phyloP scores from a whole-genome alignment of 1,284 basidiomycete genomes.

The Tetrapyrgos nigripes region DNA sequence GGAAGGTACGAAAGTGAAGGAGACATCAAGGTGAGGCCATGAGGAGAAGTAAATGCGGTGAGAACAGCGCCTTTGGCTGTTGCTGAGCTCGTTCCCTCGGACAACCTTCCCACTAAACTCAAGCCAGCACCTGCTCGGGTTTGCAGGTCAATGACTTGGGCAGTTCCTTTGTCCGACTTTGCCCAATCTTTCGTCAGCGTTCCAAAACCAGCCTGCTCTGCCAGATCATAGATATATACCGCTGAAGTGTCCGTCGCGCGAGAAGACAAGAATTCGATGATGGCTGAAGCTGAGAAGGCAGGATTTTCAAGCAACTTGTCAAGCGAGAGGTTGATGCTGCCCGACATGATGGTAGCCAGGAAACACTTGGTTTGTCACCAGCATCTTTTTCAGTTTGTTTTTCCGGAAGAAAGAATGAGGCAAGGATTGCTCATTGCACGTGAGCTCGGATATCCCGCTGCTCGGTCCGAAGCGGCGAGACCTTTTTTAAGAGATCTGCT shows the following conservation, averaged over 20 bases:
- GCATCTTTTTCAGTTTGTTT: neutral
- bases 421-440: neutral
- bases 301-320: slow-evolving; percentile 47
- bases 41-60: slow-evolving; percentile 80
- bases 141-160: slow-evolving; percentile 76
- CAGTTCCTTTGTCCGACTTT: slow-evolving; percentile 43
- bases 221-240: slow-evolving; percentile 83
- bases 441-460: neutral
- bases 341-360: slow-evolving; percentile 7
- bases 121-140: slow-evolving; percentile 90
- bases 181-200: slow-evolving; percentile 69
- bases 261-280: slow-evolving; percentile 73
- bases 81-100: slow-evolving; percentile 77
- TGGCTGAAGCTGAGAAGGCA: slow-evolving; percentile 61
- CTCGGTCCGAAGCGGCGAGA: neutral
- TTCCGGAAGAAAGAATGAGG: slow-evolving; percentile 39
- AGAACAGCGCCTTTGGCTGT: slow-evolving; percentile 61
- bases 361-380: neutral
- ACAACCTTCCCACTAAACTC: slow-evolving; percentile 82
- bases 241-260: slow-evolving; percentile 59
- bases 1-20: slow-evolving; percentile 74
- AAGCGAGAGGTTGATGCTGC: slow-evolving; percentile 13
- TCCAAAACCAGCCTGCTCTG: slow-evolving; percentile 82
- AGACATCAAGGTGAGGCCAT: slow-evolving; percentile 80
- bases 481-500: neutral